These are phyloP conservation scores for Capsicum baccatum DNA, from an alignment of 257 asterid species.

Conservation along the genomic window DNA sequence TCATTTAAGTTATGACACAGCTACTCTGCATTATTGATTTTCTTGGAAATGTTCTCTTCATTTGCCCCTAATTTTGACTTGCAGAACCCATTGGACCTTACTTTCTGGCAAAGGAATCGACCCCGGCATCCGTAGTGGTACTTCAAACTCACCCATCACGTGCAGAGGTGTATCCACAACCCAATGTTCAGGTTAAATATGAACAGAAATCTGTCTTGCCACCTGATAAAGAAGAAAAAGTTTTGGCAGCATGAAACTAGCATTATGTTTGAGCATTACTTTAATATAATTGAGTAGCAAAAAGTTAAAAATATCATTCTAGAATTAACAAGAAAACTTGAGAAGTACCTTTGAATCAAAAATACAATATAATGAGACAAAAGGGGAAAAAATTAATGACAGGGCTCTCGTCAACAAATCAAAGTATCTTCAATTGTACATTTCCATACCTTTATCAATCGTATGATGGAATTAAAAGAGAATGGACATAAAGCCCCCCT, in stretches of 20 bases:
- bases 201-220: constrained; percentile 73
- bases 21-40: background rate
- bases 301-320: background rate
- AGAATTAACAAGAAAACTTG: background rate
- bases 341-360: background rate
- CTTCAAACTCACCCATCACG: constrained; percentile 73
- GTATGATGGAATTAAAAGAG: background rate
- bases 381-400: background rate
- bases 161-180: constrained; percentile 63
- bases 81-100: background rate
- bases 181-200: constrained; percentile 71
- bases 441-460: background rate
- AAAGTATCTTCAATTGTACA: constrained; percentile 15
- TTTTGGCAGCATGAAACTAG: background rate
- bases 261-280: background rate
- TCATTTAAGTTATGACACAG: background rate
- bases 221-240: constrained; percentile 45
- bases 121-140: constrained; percentile 71
- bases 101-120: background rate
- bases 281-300: background rate
- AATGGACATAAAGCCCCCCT: background rate
- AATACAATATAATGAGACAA: constrained; percentile 15
- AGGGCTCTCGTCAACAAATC: background rate
- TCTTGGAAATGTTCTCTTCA: background rate
- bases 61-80: background rate